Evolutionary conservation across 2,329 filamentous ascomycete species (phyloP).

Genomic region (Fusarium sp.): DNA sequence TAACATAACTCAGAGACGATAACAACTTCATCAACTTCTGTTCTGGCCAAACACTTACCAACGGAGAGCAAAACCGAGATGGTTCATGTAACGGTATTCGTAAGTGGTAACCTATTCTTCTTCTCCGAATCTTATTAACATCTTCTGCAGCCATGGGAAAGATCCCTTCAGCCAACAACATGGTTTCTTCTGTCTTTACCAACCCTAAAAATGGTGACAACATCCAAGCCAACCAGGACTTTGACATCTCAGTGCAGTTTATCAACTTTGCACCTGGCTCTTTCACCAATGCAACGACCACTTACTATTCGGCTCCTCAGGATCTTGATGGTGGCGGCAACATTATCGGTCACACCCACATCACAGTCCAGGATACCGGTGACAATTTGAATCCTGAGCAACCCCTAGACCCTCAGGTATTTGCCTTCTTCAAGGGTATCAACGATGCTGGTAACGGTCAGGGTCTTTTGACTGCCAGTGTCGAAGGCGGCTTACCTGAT

Average conservation of each 20-base stretch:
- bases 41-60: slow-evolving; percentile 64
- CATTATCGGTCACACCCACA: slow-evolving; percentile 70
- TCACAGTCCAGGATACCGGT: slow-evolving; percentile 69
- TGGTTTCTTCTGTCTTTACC: slow-evolving; percentile 68
- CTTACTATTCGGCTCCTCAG: slow-evolving; percentile 72
- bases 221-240: slow-evolving; percentile 60
- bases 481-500: slow-evolving; percentile 68
- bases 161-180: slow-evolving; percentile 65
- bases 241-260: slow-evolving; percentile 65
- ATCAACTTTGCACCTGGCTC: slow-evolving; percentile 66
- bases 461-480: slow-evolving; percentile 64
- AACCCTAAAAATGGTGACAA: slow-evolving; percentile 65
- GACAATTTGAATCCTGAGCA: slow-evolving; percentile 60
- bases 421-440: slow-evolving; percentile 75
- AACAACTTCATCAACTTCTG: slow-evolving; percentile 75
- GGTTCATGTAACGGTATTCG: slow-evolving; percentile 74
- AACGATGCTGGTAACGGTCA: slow-evolving; percentile 69
- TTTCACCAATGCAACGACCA: slow-evolving; percentile 70
- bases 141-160: slow-evolving; percentile 65
- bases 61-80: slow-evolving; percentile 66
- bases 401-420: slow-evolving; percentile 65
- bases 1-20: slow-evolving; percentile 59
- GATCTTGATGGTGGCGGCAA: slow-evolving; percentile 60
- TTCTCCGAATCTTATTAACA: slow-evolving; percentile 24
- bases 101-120: slow-evolving; percentile 52